These are phyloP conservation scores for Mollisia scopiformis DNA, from an alignment of 2,329 filamentous ascomycete genomes.

Conservation along the genomic window DNA sequence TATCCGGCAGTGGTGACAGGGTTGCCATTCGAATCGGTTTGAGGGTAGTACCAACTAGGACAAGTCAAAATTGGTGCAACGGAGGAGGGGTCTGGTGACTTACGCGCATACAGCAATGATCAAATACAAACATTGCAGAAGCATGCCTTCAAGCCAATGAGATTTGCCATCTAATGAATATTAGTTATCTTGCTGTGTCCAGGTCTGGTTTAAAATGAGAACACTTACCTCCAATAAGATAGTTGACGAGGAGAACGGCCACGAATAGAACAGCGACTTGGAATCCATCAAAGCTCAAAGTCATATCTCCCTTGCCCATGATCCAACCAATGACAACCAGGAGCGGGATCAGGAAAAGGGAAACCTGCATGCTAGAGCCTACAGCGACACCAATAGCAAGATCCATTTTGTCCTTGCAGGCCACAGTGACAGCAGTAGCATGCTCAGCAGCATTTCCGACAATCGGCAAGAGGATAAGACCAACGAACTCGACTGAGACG, in stretches of 20 bases:
- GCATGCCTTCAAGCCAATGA: constrained; percentile 37
- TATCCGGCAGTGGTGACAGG: constrained; percentile 14
- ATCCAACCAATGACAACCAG: constrained; percentile 82
- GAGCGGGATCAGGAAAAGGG: constrained; percentile 79
- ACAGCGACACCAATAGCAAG: constrained; percentile 80
- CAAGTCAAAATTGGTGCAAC: neutral
- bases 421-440: constrained; percentile 84
- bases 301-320: constrained; percentile 68
- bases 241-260: constrained; percentile 82
- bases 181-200: constrained; percentile 47
- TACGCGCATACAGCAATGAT: constrained; percentile 30
- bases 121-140: constrained; percentile 36
- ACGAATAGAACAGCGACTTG: constrained; percentile 87
- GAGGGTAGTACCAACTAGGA: constrained; percentile 24
- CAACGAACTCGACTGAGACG: constrained; percentile 80
- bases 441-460: constrained; percentile 83
- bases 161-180: constrained; percentile 38
- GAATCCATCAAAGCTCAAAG: constrained; percentile 75
- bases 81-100: too few species aligned
- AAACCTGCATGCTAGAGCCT: constrained; percentile 82
- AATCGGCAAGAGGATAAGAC: constrained; percentile 78
- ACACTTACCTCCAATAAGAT: constrained; percentile 80
- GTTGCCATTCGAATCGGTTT: constrained; percentile 5
- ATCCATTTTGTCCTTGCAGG: constrained; percentile 73
- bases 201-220: constrained; percentile 63